These are phyloP conservation scores for Colletotrichum aenigma DNA, from an alignment of 2,329 filamentous ascomycete species.

Conservation along the genomic window DNA sequence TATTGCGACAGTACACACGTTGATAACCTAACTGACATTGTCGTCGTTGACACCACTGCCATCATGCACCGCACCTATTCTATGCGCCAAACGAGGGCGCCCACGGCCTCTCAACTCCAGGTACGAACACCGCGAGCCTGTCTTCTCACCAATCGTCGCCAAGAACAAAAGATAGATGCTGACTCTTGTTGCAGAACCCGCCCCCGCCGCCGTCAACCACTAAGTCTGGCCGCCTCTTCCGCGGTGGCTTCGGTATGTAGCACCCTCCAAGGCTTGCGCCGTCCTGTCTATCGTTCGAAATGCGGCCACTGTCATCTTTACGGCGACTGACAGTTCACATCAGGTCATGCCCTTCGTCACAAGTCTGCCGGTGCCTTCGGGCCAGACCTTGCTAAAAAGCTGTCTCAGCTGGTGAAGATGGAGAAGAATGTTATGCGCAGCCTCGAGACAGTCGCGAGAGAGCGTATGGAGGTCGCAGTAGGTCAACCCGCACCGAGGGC, in stretches of 20 bases:
- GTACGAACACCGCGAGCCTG: slow-evolving; percentile 34
- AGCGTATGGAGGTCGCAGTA: slow-evolving; percentile 98
- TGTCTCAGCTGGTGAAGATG: slow-evolving; percentile 98
- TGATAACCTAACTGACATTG: not conserved
- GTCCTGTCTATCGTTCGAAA: not conserved
- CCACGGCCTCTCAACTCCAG: slow-evolving; percentile 82
- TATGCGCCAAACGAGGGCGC: slow-evolving; percentile 96
- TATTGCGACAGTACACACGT: not conserved
- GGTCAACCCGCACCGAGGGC: slow-evolving; percentile 38
- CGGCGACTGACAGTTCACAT: slow-evolving; percentile 20
- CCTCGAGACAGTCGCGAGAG: slow-evolving; percentile 90
- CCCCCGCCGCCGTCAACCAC: slow-evolving; percentile 91
- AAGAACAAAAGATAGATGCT: not conserved
- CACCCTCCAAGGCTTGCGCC: not conserved
- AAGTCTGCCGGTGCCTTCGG: slow-evolving; percentile 78
- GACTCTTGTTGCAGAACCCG: slow-evolving; percentile 71
- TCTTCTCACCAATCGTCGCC: not conserved
- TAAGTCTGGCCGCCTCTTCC: slow-evolving; percentile 89
- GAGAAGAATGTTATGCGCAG: slow-evolving; percentile 99
- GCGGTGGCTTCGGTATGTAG: slow-evolving; percentile 79
- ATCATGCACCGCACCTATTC: slow-evolving; percentile 98
- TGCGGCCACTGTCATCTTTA: not conserved
- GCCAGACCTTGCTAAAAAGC: slow-evolving; percentile 94
- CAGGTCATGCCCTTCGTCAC: slow-evolving; percentile 72
- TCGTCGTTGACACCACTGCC: slow-evolving; percentile 19